Conservation (phyloP, 306 rosid genomes). For the Parietaria judaica region DNA sequence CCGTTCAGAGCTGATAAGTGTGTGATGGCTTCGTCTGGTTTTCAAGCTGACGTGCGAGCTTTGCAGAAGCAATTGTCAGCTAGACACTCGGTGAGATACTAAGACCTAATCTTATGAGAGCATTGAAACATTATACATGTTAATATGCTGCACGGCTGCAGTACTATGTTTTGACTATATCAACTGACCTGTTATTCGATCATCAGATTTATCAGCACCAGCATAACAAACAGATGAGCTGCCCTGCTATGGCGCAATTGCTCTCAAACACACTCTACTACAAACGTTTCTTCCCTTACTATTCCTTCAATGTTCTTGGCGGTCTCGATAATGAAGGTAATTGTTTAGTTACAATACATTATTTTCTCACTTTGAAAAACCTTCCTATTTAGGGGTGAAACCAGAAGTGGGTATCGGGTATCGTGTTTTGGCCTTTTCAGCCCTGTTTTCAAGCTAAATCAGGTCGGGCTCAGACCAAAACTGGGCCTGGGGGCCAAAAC, state of each 20-base stretch:
- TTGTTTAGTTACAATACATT: slow-evolving; percentile 10
- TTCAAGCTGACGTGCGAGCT: slow-evolving; percentile 98
- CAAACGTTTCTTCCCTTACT: slow-evolving; percentile 96
- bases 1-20: slow-evolving; percentile 63
- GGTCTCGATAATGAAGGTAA: slow-evolving; percentile 95
- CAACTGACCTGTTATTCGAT: neutral
- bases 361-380: slow-evolving; percentile 14
- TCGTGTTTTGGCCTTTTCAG: too few relatives aligned
- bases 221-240: slow-evolving; percentile 98
- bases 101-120: neutral
- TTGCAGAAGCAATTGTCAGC: slow-evolving; percentile 78
- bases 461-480: too few relatives aligned
- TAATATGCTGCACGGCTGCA: neutral
- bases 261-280: slow-evolving; percentile 92
- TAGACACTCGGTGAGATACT: slow-evolving; percentile 66
- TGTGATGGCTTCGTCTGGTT: slow-evolving; percentile 90
- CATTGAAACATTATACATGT: neutral
- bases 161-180: neutral
- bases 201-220: slow-evolving; percentile 86
- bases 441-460: too few relatives aligned
- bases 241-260: slow-evolving; percentile 96
- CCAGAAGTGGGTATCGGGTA: too few relatives aligned
- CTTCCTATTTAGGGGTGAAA: too few relatives aligned
- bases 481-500: too few relatives aligned
- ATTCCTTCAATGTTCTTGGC: slow-evolving; percentile 89